Percentiles rank a stretch among this genome's conserved stretches.
These are phyloP conservation scores for Arthrobotrys musiformis DNA, from an alignment of 2,329 filamentous ascomycete species.

Conservation along the genomic window DNA sequence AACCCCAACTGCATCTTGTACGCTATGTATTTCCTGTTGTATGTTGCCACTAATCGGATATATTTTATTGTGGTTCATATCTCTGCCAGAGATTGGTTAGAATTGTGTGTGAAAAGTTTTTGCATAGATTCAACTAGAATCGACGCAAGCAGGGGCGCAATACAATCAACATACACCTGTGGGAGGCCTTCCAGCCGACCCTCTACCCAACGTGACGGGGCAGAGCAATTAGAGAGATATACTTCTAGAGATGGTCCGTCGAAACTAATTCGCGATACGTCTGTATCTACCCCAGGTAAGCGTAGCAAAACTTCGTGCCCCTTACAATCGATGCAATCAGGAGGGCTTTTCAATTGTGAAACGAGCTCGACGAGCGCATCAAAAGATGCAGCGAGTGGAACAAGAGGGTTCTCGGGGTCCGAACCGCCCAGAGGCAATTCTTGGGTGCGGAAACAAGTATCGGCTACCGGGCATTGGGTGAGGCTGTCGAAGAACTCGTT, in stretches of 20 bases:
- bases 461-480: not conserved
- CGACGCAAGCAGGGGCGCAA: too few relatives aligned
- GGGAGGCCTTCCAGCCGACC: not conserved
- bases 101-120: not conserved
- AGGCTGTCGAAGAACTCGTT: slow-evolving; percentile 13
- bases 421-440: not conserved
- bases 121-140: too few relatives aligned
- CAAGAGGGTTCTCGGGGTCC: not conserved
- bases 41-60: not conserved
- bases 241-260: slow-evolving; percentile 4
- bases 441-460: not conserved
- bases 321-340: not conserved
- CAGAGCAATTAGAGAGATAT: slow-evolving; percentile 8
- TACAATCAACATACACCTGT: not conserved
- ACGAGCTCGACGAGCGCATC: not conserved
- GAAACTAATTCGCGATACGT: not conserved
- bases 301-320: not conserved
- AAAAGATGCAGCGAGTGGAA: not conserved
- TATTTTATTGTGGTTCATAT: not conserved
- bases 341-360: slow-evolving; percentile 15
- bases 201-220: slow-evolving; percentile 10
- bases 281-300: not conserved
- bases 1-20: not conserved
- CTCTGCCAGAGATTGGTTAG: not conserved
- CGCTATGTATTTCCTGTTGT: slow-evolving; percentile 1